Base-by-base conservation (phyloP, 345 rosid genomes). In the Dipteronia dyeriana region DNA sequence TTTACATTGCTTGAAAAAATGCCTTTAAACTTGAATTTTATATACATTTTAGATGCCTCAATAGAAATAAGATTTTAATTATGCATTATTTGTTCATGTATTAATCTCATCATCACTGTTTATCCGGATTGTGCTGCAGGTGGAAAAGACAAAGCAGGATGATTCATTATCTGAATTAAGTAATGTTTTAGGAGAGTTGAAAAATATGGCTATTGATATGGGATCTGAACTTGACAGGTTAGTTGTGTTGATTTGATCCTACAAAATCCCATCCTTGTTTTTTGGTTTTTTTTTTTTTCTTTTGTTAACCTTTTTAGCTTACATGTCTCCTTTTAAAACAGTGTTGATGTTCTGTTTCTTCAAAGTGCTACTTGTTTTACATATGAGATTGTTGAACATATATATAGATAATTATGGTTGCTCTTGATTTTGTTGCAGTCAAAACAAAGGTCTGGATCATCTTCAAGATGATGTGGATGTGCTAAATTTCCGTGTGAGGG, bases 141-240 rank as follows among this genome's bases (percentile, higher is more conserved):
- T 90, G 26, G 98, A 95, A 77, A 93, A 78, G 65, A 80, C 83
- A 51, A 93, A 93, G 85, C 99, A 93, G 81, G 98, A 95, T 68
- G 97, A 93, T 76, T 90, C 83, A 19, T 86, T 96, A 39, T 82
- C 91, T 9, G 91, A 94, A 65, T 75, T 96, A 68, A 94, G 98
- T 60, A 74, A 84, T 77, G 79, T 95, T 26, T 77, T 92, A 29
- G 94, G 94, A 11, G 97, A 95, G 34, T 79, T 95, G 78, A 95
- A 92, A 84, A 76, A 70, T 38, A 95, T 95, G 98, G 99, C 98
- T 17, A 66, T 87, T 19, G 98, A 90, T 68, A 91, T 95, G 97
- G 97, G 98, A 56, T 81, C 87, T 3, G 99, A 92, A 82, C 86
- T 95, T 74, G 93, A 86, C 71, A 82, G 90, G 99, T 95, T 74